Base-by-base conservation (phyloP, 2,329 filamentous ascomycete species). In the Colletotrichum gloeosporioides region DNA sequence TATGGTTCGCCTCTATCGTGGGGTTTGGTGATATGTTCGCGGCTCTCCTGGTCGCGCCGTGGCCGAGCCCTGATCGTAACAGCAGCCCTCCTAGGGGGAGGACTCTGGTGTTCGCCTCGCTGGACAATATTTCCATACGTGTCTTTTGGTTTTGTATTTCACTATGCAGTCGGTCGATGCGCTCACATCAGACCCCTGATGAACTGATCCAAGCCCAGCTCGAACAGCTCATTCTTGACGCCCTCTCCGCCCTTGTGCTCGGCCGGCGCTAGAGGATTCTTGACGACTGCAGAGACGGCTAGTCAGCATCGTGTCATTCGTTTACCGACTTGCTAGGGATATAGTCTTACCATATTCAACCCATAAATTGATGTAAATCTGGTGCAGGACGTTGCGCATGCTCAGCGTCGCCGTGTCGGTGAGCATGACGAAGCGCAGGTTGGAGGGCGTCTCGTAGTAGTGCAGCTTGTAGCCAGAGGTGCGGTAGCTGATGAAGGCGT, bases 281-380 rank as follows among this genome's bases (percentile, higher is more conserved):
- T 94, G 79, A 94, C 92, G 57, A 94, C 93, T 93, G 70, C 59
- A 69, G 3, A 18, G 8, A 15, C 27, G 25, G 32, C 29, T 2
- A 25, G 71, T 81, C 73, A 81, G 82, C 75, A 29, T 13, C 75
- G 31, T 49, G 31, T 25, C 13, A 69, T n/a, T 16, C n/a, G 12
- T 13, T 27, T 27, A 22, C 13, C 39, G 8, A 8, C 31, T 22
- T 10, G 4, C 8, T 27, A 16, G 1, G 16, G 9, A 25, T 8
- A n/a, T 16, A 2, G 27, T 13, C 89, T 75, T 85, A 95, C 94
- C 94, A 82, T 97, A 99, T 87, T 99, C 97, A 22, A 99, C 96
- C 88, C 97, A 99, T 29, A 99, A 91, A 84, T 98, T 99, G 75
- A 98, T 98, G 85, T 98, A 99, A 78, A 99, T 98, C 89, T 99